Conservation (phyloP, 2,329 filamentous ascomycete species). For the Fusarium sp. region DNA sequence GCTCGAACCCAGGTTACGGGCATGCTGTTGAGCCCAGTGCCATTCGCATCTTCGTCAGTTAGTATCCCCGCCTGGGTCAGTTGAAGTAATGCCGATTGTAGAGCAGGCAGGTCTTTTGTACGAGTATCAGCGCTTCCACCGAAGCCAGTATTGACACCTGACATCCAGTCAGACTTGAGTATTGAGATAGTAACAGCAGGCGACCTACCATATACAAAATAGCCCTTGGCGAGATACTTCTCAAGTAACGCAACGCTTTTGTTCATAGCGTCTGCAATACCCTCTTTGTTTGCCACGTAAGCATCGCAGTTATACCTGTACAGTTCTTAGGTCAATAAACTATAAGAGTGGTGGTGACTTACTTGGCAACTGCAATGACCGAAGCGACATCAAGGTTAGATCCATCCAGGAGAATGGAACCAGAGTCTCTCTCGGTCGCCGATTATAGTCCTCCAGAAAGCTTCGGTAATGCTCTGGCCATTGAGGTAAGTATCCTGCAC, state of each 20-base stretch:
- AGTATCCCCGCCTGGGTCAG: neutral
- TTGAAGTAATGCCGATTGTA: neutral
- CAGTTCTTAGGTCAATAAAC: rapidly evolving
- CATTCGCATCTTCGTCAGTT: rapidly evolving
- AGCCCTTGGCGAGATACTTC: neutral
- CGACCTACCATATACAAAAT: neutral
- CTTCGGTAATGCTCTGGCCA: too few relatives aligned
- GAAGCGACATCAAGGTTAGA: neutral
- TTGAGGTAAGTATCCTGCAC: too few relatives aligned
- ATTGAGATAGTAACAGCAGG: rapidly evolving
- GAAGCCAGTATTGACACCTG: neutral
- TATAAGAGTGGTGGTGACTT: rapidly evolving
- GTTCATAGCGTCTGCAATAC: rapidly evolving
- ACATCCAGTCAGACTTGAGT: neutral
- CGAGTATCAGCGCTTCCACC: neutral
- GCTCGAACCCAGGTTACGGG: neutral
- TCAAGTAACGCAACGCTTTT: neutral
- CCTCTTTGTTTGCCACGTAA: rapidly evolving
- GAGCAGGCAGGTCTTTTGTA: neutral
- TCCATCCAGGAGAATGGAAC: neutral
- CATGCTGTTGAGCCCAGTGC: neutral
- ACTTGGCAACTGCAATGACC: neutral
- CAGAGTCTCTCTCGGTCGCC: too few relatives aligned
- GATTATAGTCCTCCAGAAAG: too few relatives aligned
- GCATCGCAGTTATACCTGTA: neutral